Percentiles rank a stretch among this genome's conserved stretches.
These are phyloP conservation scores for Debaryomyces coudertii DNA, from an alignment of 1,139 yeast genomes.

Conservation along the genomic window DNA sequence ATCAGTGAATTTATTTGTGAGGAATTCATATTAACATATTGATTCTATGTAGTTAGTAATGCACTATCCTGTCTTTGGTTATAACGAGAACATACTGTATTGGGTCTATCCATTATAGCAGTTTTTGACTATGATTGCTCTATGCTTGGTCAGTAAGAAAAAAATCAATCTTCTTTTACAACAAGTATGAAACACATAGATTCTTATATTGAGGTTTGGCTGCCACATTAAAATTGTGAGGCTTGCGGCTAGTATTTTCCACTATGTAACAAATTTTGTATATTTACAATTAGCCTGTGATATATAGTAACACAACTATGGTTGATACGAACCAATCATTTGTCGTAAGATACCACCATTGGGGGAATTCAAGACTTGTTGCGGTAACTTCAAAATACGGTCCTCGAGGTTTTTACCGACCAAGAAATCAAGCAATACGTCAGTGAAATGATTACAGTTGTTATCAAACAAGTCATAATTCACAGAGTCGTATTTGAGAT, in stretches of 20 bases:
- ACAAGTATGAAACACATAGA: slow-evolving; percentile 7
- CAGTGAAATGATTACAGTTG: slow-evolving; percentile 72
- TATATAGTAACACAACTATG: neutral
- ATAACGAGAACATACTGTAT: slow-evolving; percentile 7
- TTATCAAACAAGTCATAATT: slow-evolving; percentile 63
- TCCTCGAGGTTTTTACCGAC: slow-evolving; percentile 55
- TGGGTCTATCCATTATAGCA: slow-evolving; percentile 8
- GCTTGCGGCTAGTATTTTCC: neutral
- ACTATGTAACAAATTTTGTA: neutral
- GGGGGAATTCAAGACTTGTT: slow-evolving; percentile 60
- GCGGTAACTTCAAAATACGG: slow-evolving; percentile 56
- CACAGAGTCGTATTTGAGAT: slow-evolving; percentile 46
- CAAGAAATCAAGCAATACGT: slow-evolving; percentile 59
- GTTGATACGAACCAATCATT: slow-evolving; percentile 30
- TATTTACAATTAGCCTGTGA: too few species aligned
- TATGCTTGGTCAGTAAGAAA: slow-evolving; percentile 1
- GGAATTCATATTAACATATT: slow-evolving; percentile 7
- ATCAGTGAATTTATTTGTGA: slow-evolving; percentile 16
- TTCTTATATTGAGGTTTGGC: slow-evolving; percentile 2
- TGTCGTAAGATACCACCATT: slow-evolving; percentile 52
- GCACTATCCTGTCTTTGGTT: neutral
- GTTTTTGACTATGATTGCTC: neutral
- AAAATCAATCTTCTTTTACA: slow-evolving; percentile 2
- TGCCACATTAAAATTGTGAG: slow-evolving; percentile 3
- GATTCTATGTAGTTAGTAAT: slow-evolving; percentile 6